phyloP scores from a whole-genome alignment of 805 yeast genomes.

The Priceomyces castillae region DNA sequence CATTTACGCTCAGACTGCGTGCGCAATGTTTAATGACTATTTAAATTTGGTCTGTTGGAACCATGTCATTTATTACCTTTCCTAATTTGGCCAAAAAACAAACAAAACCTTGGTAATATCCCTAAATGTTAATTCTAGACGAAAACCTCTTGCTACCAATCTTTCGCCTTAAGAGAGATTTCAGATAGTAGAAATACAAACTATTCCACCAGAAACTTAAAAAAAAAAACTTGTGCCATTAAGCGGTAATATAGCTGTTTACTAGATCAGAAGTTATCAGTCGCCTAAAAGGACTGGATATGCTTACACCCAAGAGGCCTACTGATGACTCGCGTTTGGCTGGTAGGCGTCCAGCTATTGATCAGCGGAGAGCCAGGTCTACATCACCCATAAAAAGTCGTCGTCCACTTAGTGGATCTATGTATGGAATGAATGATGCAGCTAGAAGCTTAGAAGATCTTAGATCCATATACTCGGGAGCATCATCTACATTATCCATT shows the following conservation, averaged over 20 bases:
- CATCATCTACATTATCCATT: constrained; percentile 13
- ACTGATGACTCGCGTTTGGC: background rate
- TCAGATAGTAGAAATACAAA: background rate
- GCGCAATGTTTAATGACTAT: background rate
- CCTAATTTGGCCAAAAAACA: background rate
- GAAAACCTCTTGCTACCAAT: background rate
- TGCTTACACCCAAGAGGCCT: background rate
- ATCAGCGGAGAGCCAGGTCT: constrained; percentile 30
- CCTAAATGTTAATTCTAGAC: background rate
- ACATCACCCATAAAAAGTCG: constrained; percentile 35
- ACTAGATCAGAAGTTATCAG: background rate
- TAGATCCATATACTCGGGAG: constrained; percentile 22
- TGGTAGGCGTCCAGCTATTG: background rate
- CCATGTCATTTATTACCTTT: background rate
- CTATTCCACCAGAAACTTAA: background rate
- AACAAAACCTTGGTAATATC: background rate
- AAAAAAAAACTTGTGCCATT: too few relatives aligned
- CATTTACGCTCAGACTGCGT: too few relatives aligned
- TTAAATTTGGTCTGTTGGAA: background rate
- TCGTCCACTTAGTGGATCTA: constrained; percentile 19
- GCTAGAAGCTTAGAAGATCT: constrained; percentile 24
- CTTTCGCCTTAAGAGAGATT: background rate
- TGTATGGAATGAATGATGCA: constrained; percentile 17
- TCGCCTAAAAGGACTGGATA: background rate
- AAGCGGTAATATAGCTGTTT: background rate